Base-by-base conservation (phyloP, 208 protist genomes). In the Trichomonas vaginalis region DNA sequence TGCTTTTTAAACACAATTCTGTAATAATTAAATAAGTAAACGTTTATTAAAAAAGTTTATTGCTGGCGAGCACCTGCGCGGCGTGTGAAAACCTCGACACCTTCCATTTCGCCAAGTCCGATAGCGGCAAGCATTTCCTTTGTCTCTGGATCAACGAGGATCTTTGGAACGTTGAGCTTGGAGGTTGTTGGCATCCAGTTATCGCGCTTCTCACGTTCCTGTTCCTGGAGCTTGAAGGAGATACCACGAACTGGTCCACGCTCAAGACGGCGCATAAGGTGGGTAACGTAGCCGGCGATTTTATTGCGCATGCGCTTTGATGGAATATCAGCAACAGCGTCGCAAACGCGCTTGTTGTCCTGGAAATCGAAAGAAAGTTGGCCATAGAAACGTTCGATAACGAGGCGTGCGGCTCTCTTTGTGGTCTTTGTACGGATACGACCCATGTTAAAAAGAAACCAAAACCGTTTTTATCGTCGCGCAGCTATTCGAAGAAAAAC, bases 271-370 rank as follows among this genome's bases (percentile, higher is more conserved):
- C 82, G 82, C 82, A 88, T 88, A 17, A 88, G 40, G 82, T 88
- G 95, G 70, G 99, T 99, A 49, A 98, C 97, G 98, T 99, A 99
- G 95, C 99, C 99, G 96, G 99, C 98, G 96, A 99, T 99, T 98
- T 99, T 99, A 98, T 99, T 99, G 97, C 99, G 98, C 96, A 99
- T 98, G 96, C 99, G 98, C 98, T 99, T 99, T 95, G 99, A 99
- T 96, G 98, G 98, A 95, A 99, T 99, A 95, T 98, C 98, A 87
- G 99, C 99, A 82, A 99, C 98, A 96, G 99, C 99, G 92, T 99
- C 97, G 87, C 98, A 96, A 49, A 98, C 95, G 42, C 97, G 96
- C 98, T 99, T 99, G 98, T 99, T 99, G 97, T 98, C 98, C 96
- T 99, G 98, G 98, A 99, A 99, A 98, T 99, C 99, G 83, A 97